Evolutionary conservation across 208 protist genomes (phyloP).

Genomic region (Acanthamoeba healyi): DNA sequence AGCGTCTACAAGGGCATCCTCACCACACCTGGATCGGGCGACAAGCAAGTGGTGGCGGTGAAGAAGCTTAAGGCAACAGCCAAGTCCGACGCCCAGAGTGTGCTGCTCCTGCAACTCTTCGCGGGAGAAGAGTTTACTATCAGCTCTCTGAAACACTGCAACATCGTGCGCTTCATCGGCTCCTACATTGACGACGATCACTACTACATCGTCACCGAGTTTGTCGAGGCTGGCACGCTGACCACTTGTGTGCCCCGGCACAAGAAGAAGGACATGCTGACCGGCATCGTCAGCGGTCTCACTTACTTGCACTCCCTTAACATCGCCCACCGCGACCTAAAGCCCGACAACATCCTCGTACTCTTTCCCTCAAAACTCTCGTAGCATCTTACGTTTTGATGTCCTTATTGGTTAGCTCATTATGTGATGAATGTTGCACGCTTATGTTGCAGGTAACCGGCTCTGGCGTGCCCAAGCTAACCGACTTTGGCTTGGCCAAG

Average conservation of each 20-base stretch:
- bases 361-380: too few species aligned
- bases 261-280: neutral
- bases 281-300: neutral
- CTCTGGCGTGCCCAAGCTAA: neutral
- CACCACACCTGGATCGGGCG: too few species aligned
- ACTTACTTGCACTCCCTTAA: neutral
- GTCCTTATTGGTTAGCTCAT: neutral
- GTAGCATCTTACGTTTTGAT: neutral
- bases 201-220: constrained; percentile 2
- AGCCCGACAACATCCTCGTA: neutral
- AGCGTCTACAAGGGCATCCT: too few species aligned
- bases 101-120: too few species aligned
- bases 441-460: neutral
- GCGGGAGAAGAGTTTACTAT: too few species aligned
- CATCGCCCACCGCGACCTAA: neutral
- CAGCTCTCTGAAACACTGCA: too few species aligned
- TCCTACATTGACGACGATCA: neutral
- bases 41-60: too few species aligned
- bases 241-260: neutral
- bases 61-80: too few species aligned
- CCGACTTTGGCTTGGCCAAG: constrained; percentile 1
- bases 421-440: too few species aligned
- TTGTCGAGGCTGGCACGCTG: neutral
- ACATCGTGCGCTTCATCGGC: neutral
- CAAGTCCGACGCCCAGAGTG: too few species aligned